These are phyloP conservation scores for Micractinium sp. DNA, from an alignment of 139 green algal genomes.

Conservation along the genomic window DNA sequence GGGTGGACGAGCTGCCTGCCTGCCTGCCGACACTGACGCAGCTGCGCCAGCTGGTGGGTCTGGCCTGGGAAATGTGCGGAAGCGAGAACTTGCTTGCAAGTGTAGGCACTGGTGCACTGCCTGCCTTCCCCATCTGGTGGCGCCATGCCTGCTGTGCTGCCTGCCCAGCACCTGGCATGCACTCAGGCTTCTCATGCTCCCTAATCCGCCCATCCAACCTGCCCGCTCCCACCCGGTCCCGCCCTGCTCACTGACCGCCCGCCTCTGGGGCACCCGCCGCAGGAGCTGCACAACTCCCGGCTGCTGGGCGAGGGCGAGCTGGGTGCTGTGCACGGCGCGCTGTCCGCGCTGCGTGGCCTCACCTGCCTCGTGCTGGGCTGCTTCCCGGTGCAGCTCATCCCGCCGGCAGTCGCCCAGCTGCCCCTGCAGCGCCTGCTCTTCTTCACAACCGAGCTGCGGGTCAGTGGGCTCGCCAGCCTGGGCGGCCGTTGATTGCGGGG, in stretches of 20 bases:
- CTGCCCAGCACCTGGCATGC: not conserved
- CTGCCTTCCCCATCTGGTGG: not conserved
- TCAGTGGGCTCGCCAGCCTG: too few species aligned
- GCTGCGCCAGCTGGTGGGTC: conserved; percentile 3
- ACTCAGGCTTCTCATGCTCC: too few species aligned
- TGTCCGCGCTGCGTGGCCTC: not conserved
- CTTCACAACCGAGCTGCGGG: not conserved
- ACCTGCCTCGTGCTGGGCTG: not conserved
- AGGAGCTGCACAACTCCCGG: not conserved
- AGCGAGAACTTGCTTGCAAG: not conserved
- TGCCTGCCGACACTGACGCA: not conserved
- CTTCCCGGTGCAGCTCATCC: not conserved
- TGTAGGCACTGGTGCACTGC: not conserved
- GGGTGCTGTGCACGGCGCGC: not conserved
- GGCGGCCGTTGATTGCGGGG: too few species aligned
- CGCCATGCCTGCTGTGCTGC: not conserved
- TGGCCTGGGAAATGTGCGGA: not conserved
- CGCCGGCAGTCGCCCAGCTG: not conserved
- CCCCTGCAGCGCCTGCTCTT: not conserved
- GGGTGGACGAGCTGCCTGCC: not conserved
- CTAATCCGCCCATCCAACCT: too few species aligned
- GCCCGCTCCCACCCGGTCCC: too few species aligned
- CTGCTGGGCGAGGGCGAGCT: not conserved
- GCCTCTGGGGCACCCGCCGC: not conserved
- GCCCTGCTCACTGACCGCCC: too few species aligned